Base-by-base conservation (phyloP, 164 flowering plant genomes). In the Akebia trifoliata region DNA sequence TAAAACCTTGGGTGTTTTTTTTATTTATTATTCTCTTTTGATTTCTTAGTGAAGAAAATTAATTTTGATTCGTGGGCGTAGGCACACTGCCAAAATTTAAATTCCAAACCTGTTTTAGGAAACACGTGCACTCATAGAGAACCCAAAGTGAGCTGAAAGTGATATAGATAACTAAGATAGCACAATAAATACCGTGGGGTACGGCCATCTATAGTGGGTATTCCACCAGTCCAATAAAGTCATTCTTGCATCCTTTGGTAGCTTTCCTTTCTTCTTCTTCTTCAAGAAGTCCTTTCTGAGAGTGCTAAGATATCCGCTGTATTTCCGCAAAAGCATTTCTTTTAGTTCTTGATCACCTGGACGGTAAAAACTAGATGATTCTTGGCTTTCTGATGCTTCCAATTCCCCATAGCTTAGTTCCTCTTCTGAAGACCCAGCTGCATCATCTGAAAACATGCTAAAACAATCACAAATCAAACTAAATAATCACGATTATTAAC, bases 131-230 rank as follows among this genome's bases (percentile, higher is more conserved):
- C n/a, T n/a, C n/a, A n/a, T n/a, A n/a, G n/a, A n/a, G n/a, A n/a
- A n/a, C n/a, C n/a, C n/a, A n/a, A n/a, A n/a, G n/a, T n/a, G n/a
- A n/a, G n/a, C n/a, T n/a, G n/a, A n/a, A n/a, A n/a, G n/a, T n/a
- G n/a, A n/a, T 34, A 34, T 34, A 34, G 4, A 34, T 4, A 34
- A 5, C 9, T 34, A 34, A 9, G 4, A 9, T 34, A 34, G 4
- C 6, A 4, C 9, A 4, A 4, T 34, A 9, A 4, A 36, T 78
- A 86, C 93, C 78, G 87, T 78, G 4, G 94, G 94, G 66, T 86
- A 86, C 8, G 94, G 94, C 90, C 94, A 86, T 56, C 71, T 59
- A 36, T 74, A 71, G 60, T 86, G 94, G 7, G 73, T 26, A 30
- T 77, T 80, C 89, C 89, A 86, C 89, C 94, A 86, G 10, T 77